Evolutionary conservation across 1,139 yeast species (phyloP), one percentile per base, ranked within the genome.

Genomic region (Entelexis sorbosivorans): DNA sequence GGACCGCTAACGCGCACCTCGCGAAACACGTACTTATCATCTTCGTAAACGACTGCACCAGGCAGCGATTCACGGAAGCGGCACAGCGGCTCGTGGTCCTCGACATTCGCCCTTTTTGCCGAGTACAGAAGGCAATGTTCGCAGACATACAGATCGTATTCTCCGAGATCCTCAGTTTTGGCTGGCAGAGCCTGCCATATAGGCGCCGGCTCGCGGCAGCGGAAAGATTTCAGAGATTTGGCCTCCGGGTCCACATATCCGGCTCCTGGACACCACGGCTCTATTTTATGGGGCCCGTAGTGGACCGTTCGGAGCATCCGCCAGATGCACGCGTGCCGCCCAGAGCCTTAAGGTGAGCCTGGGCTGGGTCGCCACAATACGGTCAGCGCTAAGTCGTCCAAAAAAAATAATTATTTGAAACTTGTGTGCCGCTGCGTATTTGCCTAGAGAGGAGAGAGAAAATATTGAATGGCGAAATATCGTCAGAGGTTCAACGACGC

Each of bases 121-220:
- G 94, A 73, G 64, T 89, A 89, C 59, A 83, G 83, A 73, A 91
- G 86, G 66, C 97, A 91, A 53, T 70, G 72, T 50, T 82, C 87
- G 66, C 98, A 91, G 1, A 91, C 44, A 28, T 50, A 36, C n/a
- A 60, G 48, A 22, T 50, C 54, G 24, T 56, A 36, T 26, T 36
- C 52, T 5, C 47, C 50, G 38, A 46, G 45, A 16, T 52, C 52
- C 22, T 59, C 54, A 19, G 52, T 38, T 26, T 51, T 48, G 16
- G 52, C 42, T 5, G 48, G 52, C 24, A 60, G 44, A n/a, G 45
- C 42, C 34, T 57, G 58, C 62, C 62, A 59, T 2, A 59, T 43
- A 5, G 59, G 31, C 20, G 40, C 33, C 2, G 62, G 62, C 51
- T 59, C 62, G 22, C 54, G 51, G 34, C 50, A 44, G 14, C 62